phyloP scores from a whole-genome alignment of 192 early-diverging fungal species.

The Backusella mclennaniae region DNA sequence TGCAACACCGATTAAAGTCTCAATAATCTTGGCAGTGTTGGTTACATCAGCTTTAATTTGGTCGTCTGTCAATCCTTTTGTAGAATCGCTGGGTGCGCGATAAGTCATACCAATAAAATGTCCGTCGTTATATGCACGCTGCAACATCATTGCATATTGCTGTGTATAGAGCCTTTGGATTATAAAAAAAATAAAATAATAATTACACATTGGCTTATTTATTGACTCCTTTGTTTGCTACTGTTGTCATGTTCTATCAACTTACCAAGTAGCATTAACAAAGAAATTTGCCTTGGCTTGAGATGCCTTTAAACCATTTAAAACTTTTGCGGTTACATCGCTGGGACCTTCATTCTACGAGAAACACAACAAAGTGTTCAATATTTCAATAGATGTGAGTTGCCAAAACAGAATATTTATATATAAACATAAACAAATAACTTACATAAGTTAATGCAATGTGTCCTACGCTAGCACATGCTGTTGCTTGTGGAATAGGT shows the following conservation, averaged over 20 bases:
- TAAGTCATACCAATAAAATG: constrained; percentile 58
- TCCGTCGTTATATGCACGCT: constrained; percentile 53
- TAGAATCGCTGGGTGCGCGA: constrained; percentile 47
- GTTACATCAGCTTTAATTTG: constrained; percentile 43
- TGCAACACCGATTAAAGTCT: constrained; percentile 44
- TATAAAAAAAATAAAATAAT: background rate
- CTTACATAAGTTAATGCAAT: constrained; percentile 49
- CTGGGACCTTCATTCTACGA: constrained; percentile 51
- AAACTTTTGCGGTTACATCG: constrained; percentile 52
- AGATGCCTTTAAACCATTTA: constrained; percentile 46
- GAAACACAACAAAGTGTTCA: background rate
- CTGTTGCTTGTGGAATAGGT: constrained; percentile 37
- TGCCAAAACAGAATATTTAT: background rate
- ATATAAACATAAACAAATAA: background rate
- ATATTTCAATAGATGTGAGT: background rate
- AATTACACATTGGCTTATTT: background rate
- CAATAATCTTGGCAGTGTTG: constrained; percentile 43
- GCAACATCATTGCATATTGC: constrained; percentile 51
- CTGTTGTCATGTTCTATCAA: background rate
- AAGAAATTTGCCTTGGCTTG: constrained; percentile 54
- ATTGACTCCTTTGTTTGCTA: background rate
- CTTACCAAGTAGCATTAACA: constrained; percentile 48
- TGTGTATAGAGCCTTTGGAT: constrained; percentile 42
- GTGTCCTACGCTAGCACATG: constrained; percentile 46
- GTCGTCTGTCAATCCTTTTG: constrained; percentile 39